A percentile compares a stretch with the other conserved stretches of the same genome.
Evolutionary conservation across 257 asterid genomes (phyloP).

Genomic region (Fraxinus cuspidata): DNA sequence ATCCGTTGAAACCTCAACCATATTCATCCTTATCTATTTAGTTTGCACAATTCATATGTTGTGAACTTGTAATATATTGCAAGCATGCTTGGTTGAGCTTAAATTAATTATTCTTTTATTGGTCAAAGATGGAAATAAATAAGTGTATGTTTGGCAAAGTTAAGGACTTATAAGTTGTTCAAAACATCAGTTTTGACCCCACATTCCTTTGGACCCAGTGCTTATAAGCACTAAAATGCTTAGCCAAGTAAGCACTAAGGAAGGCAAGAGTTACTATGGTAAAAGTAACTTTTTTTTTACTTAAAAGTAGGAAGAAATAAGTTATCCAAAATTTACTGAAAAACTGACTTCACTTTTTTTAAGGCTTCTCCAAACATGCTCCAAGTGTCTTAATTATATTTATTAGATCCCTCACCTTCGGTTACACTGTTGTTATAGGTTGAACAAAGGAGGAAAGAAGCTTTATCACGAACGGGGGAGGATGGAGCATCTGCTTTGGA

Average conservation of each 20-base stretch:
- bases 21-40: background rate
- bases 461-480: slow-evolving; percentile 64
- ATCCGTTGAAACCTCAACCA: background rate
- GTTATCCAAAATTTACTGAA: background rate
- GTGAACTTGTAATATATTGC: background rate
- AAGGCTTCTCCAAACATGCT: background rate
- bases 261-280: background rate
- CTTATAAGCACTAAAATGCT: too few relatives aligned
- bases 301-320: background rate
- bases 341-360: background rate
- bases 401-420: slow-evolving; percentile 1
- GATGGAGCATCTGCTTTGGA: slow-evolving; percentile 72
- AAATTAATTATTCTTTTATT: background rate
- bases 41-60: background rate
- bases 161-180: too few relatives aligned
- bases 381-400: background rate
- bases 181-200: too few relatives aligned
- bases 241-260: too few relatives aligned
- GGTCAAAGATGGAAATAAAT: slow-evolving; percentile 4
- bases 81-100: background rate
- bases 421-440: slow-evolving; percentile 51
- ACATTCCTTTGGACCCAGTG: too few relatives aligned
- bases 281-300: background rate
- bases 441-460: slow-evolving; percentile 96
- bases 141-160: too few relatives aligned